Evolutionary conservation across 305 asterid species (phyloP).

Genomic region (Andrographis paniculata): DNA sequence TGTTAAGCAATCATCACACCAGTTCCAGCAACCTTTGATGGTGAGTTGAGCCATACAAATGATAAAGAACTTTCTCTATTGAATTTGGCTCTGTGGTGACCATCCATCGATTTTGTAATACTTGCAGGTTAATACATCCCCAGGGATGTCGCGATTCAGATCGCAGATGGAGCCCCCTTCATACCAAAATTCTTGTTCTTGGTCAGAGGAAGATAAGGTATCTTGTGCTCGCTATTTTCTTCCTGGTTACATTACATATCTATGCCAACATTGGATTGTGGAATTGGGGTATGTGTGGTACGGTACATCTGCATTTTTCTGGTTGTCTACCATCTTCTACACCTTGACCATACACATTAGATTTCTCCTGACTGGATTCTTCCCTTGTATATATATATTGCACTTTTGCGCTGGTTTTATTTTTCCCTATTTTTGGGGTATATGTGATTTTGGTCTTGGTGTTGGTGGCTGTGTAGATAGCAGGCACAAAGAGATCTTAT

Average conservation of each 20-base stretch:
- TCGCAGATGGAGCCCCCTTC: conserved; percentile 98
- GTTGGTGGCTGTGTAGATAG: conserved; percentile 40
- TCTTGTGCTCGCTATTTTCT: not conserved
- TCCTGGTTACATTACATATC: not conserved
- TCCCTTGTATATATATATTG: no score
- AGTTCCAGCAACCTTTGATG: conserved; percentile 40
- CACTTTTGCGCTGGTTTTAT: not conserved
- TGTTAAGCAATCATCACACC: conserved; percentile 48
- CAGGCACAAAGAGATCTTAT: conserved; percentile 66
- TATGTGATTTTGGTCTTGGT: conserved; percentile 21
- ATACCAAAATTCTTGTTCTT: conserved; percentile 65
- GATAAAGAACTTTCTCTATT: no score
- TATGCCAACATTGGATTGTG: no score
- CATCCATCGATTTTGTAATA: conserved; percentile 6
- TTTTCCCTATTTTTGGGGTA: not conserved
- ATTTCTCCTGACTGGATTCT: no score
- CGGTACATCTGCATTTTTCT: no score
- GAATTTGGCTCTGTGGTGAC: no score
- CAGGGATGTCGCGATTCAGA: conserved; percentile 46
- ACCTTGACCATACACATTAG: no score
- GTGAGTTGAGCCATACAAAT: conserved; percentile 35
- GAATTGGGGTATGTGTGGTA: no score
- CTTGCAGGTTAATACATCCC: conserved; percentile 49
- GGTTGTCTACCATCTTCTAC: no score
- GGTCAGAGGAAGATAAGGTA: conserved; percentile 80